Conservation (phyloP, 805 yeast species). For the Kuraishia hungarica region DNA sequence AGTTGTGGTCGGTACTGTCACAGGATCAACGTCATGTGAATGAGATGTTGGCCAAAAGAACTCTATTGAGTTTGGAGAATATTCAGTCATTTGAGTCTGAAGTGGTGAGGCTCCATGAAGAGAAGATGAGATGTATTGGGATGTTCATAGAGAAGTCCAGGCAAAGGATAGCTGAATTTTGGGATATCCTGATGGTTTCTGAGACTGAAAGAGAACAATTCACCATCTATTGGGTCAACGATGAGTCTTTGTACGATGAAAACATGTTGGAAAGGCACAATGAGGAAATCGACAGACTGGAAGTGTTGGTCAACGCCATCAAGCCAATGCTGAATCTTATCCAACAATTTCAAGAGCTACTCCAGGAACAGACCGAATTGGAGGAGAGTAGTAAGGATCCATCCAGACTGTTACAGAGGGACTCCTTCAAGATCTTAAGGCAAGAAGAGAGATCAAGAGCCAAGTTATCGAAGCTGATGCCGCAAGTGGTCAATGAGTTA, state of each 20-base stretch:
- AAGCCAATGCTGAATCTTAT: constrained; percentile 50
- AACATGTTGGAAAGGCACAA: constrained; percentile 56
- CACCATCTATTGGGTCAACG: constrained; percentile 28
- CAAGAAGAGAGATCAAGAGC: constrained; percentile 76
- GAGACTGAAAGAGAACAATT: constrained; percentile 41
- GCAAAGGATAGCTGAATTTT: constrained; percentile 45
- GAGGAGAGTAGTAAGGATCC: constrained; percentile 73
- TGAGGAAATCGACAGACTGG: constrained; percentile 43
- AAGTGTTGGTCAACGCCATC: constrained; percentile 38
- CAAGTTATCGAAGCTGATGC: constrained; percentile 57
- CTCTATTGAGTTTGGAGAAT: constrained; percentile 35
- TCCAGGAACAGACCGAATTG: constrained; percentile 52
- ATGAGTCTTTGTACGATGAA: constrained; percentile 41
- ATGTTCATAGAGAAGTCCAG: constrained; percentile 60
- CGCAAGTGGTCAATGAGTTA: constrained; percentile 48
- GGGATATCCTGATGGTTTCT: constrained; percentile 56
- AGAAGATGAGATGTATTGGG: constrained; percentile 58
- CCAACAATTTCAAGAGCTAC: constrained; percentile 43
- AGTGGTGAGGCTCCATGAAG: constrained; percentile 43
- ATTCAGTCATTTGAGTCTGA: constrained; percentile 48
- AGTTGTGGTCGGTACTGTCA: constrained; percentile 1
- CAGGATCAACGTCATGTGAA: constrained; percentile 21
- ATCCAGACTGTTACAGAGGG: constrained; percentile 63
- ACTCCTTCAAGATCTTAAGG: constrained; percentile 69
- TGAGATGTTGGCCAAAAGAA: constrained; percentile 32